Base-by-base conservation (phyloP, 768 basidiomycete genomes). In the Russula brevipes region DNA sequence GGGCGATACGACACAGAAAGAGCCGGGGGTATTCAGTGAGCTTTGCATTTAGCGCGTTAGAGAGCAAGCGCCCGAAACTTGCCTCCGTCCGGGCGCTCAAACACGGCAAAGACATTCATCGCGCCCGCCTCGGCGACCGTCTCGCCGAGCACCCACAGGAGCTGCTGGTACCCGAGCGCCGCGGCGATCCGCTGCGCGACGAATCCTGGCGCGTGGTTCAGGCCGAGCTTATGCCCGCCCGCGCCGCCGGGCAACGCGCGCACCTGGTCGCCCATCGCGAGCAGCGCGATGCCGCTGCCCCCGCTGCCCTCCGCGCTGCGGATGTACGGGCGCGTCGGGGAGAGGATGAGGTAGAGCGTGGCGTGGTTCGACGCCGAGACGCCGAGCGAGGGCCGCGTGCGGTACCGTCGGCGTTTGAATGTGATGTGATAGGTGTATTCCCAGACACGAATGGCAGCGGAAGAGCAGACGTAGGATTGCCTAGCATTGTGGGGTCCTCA, bases 311-410 rank as follows among this genome's bases (percentile, higher is more conserved):
- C 51, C 16, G 59, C 10, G 36, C 55, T 19, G 41, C 49, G 72
- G 74, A 82, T 82, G 71, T 81, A 83, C 2, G 81, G 81, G 2
- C 82, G 82, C 14, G 78, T 79, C 14, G 82, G 91, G 51, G 84
- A 86, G 64, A 83, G 78, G 70, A 98, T 88, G 63, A 97, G 87
- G 74, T 91, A 98, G 42, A 98, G 83, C 44, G 89, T 77, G 0
- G 94, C 92, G 63, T 89, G 85, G 60, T 82, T 85, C 0, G 91
- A 91, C 3, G 93, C 86, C 38, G 79, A 79, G 4, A 95, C 87
- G 44, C 87, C 84, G 51, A 90, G 80, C 6, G 78, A 71, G 33
- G 77, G 61, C 9, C 78, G 74, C 1, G 79, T 80, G 24, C 24
- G 24, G 24, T 24, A 24, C 24, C 24, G 24, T 24, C 24, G 24